These are phyloP conservation scores for Salix exigua DNA, from an alignment of 345 rosid genomes.

Conservation along the genomic window DNA sequence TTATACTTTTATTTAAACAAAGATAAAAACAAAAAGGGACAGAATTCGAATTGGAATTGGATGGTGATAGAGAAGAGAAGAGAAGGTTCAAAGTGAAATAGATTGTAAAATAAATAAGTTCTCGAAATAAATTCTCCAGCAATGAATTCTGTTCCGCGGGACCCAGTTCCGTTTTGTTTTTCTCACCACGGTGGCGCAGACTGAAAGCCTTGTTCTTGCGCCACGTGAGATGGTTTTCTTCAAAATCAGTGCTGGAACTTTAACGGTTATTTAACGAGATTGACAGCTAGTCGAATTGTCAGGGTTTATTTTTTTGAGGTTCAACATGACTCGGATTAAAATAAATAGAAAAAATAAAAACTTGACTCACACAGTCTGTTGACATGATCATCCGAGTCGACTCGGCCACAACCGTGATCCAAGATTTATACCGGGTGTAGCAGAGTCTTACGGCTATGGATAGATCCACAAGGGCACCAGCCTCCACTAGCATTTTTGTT, in stretches of 20 bases:
- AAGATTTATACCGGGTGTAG: no score
- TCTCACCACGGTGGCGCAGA: constrained; percentile 5
- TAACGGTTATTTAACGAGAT: background rate
- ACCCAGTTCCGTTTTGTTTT: background rate
- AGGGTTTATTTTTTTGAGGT: background rate
- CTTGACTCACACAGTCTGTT: no score
- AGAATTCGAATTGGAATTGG: background rate
- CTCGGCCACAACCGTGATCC: no score
- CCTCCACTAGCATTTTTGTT: no score
- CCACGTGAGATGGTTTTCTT: constrained; percentile 6
- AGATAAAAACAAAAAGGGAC: background rate
- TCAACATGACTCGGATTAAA: no score
- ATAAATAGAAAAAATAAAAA: no score
- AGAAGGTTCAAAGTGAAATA: background rate
- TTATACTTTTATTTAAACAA: background rate
- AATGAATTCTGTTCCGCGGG: constrained; percentile 1
- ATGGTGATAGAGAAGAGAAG: constrained; percentile 1
- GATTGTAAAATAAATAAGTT: background rate
- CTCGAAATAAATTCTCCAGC: background rate
- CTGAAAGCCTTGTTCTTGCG: background rate
- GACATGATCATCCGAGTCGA: no score
- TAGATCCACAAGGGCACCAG: no score
- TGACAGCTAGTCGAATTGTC: background rate
- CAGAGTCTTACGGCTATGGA: no score
- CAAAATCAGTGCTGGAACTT: background rate